These are phyloP conservation scores for Thermothelomyces thermophilus DNA, from an alignment of 2,329 filamentous ascomycete genomes.

Conservation along the genomic window DNA sequence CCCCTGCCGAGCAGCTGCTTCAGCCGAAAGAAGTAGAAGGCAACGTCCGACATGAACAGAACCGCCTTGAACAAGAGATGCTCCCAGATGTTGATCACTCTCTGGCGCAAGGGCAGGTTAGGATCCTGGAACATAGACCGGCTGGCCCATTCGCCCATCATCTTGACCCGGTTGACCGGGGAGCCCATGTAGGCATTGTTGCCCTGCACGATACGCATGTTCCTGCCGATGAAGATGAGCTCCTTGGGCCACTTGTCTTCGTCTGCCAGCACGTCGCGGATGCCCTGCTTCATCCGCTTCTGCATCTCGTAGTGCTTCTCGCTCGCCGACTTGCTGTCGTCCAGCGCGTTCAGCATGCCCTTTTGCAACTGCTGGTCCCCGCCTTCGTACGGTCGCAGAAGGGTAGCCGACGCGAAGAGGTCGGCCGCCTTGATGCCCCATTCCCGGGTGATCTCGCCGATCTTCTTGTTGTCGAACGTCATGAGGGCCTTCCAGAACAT, in stretches of 20 bases:
- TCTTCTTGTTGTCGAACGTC: slow-evolving; percentile 83
- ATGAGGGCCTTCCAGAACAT: slow-evolving; percentile 91
- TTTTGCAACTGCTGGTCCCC: slow-evolving; percentile 62
- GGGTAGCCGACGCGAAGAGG: slow-evolving; percentile 82
- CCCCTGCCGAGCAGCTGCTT: slow-evolving; percentile 71
- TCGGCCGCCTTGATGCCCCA: slow-evolving; percentile 91
- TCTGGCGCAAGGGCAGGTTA: slow-evolving; percentile 55
- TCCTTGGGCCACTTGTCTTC: slow-evolving; percentile 86
- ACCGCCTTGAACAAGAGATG: slow-evolving; percentile 80
- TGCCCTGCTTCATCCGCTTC: slow-evolving; percentile 65
- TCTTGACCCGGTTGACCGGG: slow-evolving; percentile 88
- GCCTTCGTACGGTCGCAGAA: slow-evolving; percentile 86
- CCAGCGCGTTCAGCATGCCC: slow-evolving; percentile 60
- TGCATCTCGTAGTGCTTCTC: slow-evolving; percentile 90
- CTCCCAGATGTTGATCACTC: slow-evolving; percentile 62
- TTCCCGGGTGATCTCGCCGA: slow-evolving; percentile 61
- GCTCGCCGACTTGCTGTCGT: slow-evolving; percentile 51
- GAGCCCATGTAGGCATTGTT: slow-evolving; percentile 89
- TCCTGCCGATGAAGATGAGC: slow-evolving; percentile 85
- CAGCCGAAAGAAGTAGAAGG: slow-evolving; percentile 75
- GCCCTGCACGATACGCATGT: slow-evolving; percentile 86
- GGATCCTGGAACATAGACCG: slow-evolving; percentile 71
- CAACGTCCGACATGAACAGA: slow-evolving; percentile 67
- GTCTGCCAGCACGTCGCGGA: slow-evolving; percentile 66
- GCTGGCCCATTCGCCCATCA: slow-evolving; percentile 86